A percentile compares a stretch with the other conserved stretches of the same genome.
These are phyloP conservation scores for Candida silvatica DNA, from an alignment of 805 yeast genomes.

Conservation along the genomic window DNA sequence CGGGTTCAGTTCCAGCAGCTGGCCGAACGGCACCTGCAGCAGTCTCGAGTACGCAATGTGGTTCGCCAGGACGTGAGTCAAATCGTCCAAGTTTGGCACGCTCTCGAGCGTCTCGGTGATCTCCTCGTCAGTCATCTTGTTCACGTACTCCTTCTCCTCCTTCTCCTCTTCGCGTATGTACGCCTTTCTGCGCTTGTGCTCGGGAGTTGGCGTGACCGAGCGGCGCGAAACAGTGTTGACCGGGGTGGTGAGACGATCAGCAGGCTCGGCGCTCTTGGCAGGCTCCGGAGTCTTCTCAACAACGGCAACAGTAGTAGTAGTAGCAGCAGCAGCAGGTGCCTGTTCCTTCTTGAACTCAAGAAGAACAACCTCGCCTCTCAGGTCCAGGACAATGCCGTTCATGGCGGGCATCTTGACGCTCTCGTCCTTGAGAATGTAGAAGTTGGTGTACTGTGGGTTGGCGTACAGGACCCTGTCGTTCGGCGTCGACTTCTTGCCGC, in stretches of 20 bases:
- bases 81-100: conserved; percentile 37
- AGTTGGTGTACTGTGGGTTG: conserved; percentile 38
- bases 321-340: not conserved
- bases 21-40: conserved; percentile 78
- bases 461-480: conserved; percentile 29
- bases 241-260: too few relatives aligned
- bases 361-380: conserved; percentile 49
- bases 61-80: conserved; percentile 63
- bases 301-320: not conserved
- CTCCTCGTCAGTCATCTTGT: conserved; percentile 16
- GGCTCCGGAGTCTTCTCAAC: not conserved
- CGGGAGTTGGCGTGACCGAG: not conserved
- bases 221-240: not conserved
- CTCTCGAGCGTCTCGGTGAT: conserved; percentile 21
- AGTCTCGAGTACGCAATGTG: conserved; percentile 87
- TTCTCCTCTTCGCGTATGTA: conserved; percentile 4
- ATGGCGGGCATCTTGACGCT: conserved; percentile 54
- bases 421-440: conserved; percentile 55
- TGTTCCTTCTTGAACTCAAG: conserved; percentile 7
- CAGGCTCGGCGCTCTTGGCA: not conserved
- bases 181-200: conserved; percentile 3
- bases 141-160: conserved; percentile 4
- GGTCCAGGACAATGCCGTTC: conserved; percentile 54
- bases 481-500: not conserved
- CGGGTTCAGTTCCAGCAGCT: conserved; percentile 49